phyloP scores from a whole-genome alignment of 768 basidiomycete genomes.

The Serendipita sp. region DNA sequence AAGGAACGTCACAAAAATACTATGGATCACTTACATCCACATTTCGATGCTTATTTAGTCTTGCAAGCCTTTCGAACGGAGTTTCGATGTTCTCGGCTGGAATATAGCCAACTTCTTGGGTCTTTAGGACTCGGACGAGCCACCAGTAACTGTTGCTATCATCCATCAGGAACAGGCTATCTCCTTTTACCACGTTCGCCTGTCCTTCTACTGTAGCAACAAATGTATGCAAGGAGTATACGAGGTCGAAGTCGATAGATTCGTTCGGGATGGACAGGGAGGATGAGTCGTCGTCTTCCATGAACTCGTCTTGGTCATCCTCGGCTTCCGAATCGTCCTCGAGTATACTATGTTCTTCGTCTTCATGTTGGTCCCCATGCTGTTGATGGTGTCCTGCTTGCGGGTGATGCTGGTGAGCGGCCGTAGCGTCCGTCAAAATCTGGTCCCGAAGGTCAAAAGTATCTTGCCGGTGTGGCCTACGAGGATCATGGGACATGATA shows the following conservation, averaged over 20 bases:
- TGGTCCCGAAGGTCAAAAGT: slow-evolving; percentile 60
- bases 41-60: slow-evolving; percentile 93
- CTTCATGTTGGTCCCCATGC: slow-evolving; percentile 26
- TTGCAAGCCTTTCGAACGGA: slow-evolving; percentile 85
- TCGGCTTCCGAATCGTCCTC: slow-evolving; percentile 73
- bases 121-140: slow-evolving; percentile 96
- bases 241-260: slow-evolving; percentile 83
- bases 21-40: slow-evolving; percentile 55
- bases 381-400: slow-evolving; percentile 22
- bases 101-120: slow-evolving; percentile 96
- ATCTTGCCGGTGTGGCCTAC: slow-evolving; percentile 30
- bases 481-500: slow-evolving; percentile 2
- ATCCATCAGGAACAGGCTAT: slow-evolving; percentile 90
- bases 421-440: slow-evolving; percentile 31
- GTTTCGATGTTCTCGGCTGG: slow-evolving; percentile 99
- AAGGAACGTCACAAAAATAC: background rate
- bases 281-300: slow-evolving; percentile 56
- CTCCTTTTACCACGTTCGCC: slow-evolving; percentile 96
- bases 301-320: slow-evolving; percentile 41
- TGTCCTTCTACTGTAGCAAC: slow-evolving; percentile 97
- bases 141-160: slow-evolving; percentile 99
- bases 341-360: slow-evolving; percentile 65
- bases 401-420: slow-evolving; percentile 33
- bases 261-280: slow-evolving; percentile 79
- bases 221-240: slow-evolving; percentile 90